Evolutionary conservation across 805 yeast species (phyloP).

Genomic region (Metschnikowia amazonensis): DNA sequence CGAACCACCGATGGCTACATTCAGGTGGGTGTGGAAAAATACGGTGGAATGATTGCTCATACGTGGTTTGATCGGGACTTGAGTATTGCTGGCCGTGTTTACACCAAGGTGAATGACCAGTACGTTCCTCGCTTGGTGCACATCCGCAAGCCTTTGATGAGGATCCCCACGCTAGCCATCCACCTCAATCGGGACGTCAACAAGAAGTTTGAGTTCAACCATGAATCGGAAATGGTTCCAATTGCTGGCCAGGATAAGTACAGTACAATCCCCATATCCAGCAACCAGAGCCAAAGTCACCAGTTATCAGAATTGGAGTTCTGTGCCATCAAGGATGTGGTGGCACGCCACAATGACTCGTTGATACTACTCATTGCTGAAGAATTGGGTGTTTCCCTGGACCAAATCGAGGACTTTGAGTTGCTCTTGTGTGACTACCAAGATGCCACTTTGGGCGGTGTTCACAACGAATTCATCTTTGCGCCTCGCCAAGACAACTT

Average conservation of each 20-base stretch:
- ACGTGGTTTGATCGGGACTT: conserved; percentile 96
- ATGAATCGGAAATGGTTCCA: conserved; percentile 82
- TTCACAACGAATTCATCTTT: conserved; percentile 85
- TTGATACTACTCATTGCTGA: conserved; percentile 65
- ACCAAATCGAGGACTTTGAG: conserved; percentile 87
- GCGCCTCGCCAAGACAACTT: conserved; percentile 90
- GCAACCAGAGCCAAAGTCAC: too few species aligned
- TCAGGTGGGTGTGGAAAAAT: conserved; percentile 89
- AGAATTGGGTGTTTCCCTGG: conserved; percentile 49
- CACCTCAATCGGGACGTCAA: conserved; percentile 79
- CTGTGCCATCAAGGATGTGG: conserved; percentile 58
- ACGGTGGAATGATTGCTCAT: conserved; percentile 96
- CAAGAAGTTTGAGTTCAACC: conserved; percentile 80
- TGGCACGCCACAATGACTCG: conserved; percentile 73
- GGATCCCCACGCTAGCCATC: conserved; percentile 93
- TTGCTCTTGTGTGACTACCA: conserved; percentile 82
- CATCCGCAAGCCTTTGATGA: conserved; percentile 70
- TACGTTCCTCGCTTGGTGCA: conserved; percentile 68
- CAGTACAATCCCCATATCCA: too few species aligned
- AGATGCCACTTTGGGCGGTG: conserved; percentile 78
- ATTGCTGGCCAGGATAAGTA: conserved; percentile 60
- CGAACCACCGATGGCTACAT: conserved; percentile 67
- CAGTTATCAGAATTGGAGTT: conserved; percentile 51
- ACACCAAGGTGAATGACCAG: conserved; percentile 51
- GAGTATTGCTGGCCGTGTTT: conserved; percentile 87